Evolutionary conservation across 768 basidiomycete genomes (phyloP).

Genomic region (Hygrocybe coccinea): DNA sequence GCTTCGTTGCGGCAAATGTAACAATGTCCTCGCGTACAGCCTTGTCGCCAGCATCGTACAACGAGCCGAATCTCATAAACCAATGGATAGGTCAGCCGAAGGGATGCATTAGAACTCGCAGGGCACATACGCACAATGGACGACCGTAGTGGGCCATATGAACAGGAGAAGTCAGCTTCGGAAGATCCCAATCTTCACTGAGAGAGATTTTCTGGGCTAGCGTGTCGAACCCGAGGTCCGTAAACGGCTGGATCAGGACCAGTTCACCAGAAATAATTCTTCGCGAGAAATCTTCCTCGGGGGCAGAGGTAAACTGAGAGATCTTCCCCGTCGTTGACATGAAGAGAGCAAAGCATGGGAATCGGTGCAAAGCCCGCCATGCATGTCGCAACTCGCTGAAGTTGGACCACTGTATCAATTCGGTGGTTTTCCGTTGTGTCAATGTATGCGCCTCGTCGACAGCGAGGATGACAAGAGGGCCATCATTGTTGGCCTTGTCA

Average conservation of each 20-base stretch:
- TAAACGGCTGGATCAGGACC: constrained; percentile 12
- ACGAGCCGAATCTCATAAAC: not conserved
- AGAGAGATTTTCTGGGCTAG: not conserved
- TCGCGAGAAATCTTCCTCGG: not conserved
- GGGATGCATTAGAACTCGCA: not conserved
- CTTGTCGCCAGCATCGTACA: not conserved
- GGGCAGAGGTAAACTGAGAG: not conserved
- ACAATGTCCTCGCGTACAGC: constrained; percentile 10
- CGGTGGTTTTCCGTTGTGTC: not conserved
- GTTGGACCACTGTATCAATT: constrained; percentile 6
- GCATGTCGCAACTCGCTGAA: constrained; percentile 3
- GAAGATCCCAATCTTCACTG: constrained; percentile 11
- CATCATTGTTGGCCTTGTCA: not conserved
- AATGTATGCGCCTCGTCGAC: constrained; percentile 22
- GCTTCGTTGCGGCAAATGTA: constrained; percentile 8
- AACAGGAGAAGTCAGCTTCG: constrained; percentile 12
- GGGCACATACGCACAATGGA: constrained; percentile 22
- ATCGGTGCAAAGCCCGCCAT: not conserved
- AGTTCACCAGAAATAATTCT: constrained; percentile 4
- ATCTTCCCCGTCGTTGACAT: constrained; percentile 7
- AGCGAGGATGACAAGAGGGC: constrained; percentile 13
- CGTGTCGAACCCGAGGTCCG: constrained; percentile 23
- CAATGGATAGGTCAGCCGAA: not conserved
- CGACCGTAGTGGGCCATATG: constrained; percentile 21
- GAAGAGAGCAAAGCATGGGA: constrained; percentile 3